These are phyloP conservation scores for Xylaria hypoxylon DNA, from an alignment of 2,329 filamentous ascomycete genomes.

Conservation along the genomic window DNA sequence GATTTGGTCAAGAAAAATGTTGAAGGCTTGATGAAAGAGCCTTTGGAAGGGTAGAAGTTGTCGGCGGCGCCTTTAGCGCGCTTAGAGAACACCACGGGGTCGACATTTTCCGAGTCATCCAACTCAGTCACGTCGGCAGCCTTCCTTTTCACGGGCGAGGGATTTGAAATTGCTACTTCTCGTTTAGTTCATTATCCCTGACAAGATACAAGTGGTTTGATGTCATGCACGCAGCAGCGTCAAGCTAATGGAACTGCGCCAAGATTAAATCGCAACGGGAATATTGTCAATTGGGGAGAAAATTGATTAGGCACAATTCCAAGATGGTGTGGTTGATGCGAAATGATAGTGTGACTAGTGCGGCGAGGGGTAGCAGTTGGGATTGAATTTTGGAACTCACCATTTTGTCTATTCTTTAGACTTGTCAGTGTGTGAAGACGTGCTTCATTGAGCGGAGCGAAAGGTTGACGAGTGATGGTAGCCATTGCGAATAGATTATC, in stretches of 20 bases:
- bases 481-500: conserved; percentile 59
- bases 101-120: conserved; percentile 71
- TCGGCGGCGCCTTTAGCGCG: conserved; percentile 65
- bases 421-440: conserved; percentile 79
- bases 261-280: background rate
- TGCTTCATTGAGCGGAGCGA: conserved; percentile 76
- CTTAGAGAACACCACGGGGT: conserved; percentile 68
- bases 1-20: conserved; percentile 60
- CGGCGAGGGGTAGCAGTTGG: background rate
- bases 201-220: background rate
- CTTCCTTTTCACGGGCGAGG: conserved; percentile 67
- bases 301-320: background rate
- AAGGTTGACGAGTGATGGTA: conserved; percentile 74
- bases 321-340: conserved; percentile 11
- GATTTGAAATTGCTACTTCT: conserved; percentile 55
- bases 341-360: background rate
- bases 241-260: conserved; percentile 7
- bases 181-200: conserved; percentile 46
- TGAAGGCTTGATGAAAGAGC: conserved; percentile 61
- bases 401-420: conserved; percentile 82
- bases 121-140: conserved; percentile 62
- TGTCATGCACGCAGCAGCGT: background rate
- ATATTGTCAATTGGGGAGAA: background rate
- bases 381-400: conserved; percentile 58
- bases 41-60: conserved; percentile 55